Evolutionary conservation across 2,329 filamentous ascomycete genomes (phyloP).

Genomic region (Cytospora chrysosperma): DNA sequence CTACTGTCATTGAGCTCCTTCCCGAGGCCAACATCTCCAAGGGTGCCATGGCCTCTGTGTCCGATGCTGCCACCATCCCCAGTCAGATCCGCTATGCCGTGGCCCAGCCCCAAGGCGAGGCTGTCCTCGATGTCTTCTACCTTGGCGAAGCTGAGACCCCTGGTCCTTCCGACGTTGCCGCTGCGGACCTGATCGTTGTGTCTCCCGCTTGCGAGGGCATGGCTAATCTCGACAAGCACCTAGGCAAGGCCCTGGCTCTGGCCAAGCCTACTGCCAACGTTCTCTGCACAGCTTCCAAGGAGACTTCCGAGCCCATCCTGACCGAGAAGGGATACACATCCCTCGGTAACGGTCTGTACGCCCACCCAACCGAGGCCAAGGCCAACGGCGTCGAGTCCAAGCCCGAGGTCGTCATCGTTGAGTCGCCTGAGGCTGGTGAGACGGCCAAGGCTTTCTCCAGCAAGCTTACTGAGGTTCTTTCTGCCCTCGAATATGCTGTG

Average conservation of each 20-base stretch:
- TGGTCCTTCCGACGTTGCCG: constrained; percentile 13
- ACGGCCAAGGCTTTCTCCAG: constrained; percentile 3
- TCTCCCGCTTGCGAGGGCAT: constrained; percentile 6
- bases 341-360: constrained; percentile 14
- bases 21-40: constrained; percentile 1
- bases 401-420: constrained; percentile 20
- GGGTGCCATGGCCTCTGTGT: constrained; percentile 5
- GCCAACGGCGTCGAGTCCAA: constrained; percentile 8
- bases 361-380: constrained; percentile 12
- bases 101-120: neutral
- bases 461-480: constrained; percentile 15
- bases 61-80: constrained; percentile 6
- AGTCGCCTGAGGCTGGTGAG: constrained; percentile 9
- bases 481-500: constrained; percentile 11
- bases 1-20: constrained; percentile 17
- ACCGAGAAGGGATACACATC: constrained; percentile 5
- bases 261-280: constrained; percentile 16
- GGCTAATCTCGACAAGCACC: constrained; percentile 3
- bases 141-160: constrained; percentile 14
- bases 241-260: constrained; percentile 14
- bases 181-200: constrained; percentile 16
- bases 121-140: constrained; percentile 15
- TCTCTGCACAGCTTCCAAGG: constrained; percentile 11
- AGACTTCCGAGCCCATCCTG: constrained; percentile 3
- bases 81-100: constrained; percentile 18